Conservation (phyloP, 768 basidiomycete species). For the Leccinum aurantiacum region DNA sequence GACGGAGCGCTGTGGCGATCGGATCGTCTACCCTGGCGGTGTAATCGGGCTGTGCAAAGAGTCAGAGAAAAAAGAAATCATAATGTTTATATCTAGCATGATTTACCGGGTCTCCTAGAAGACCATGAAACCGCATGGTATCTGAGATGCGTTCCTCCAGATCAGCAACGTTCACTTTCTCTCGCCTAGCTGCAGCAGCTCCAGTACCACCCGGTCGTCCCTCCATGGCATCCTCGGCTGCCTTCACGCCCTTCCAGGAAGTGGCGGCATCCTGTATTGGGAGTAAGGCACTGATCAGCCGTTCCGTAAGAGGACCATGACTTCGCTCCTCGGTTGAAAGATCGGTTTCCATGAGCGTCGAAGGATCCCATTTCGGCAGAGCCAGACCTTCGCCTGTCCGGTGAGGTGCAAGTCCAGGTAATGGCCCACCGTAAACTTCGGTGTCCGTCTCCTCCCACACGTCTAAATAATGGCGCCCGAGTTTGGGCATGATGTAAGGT, state of each 20-base stretch:
- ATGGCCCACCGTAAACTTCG: slow-evolving; percentile 42
- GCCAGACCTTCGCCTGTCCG: slow-evolving; percentile 37
- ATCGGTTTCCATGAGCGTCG: slow-evolving; percentile 72
- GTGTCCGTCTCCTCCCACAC: slow-evolving; percentile 93
- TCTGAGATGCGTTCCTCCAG: slow-evolving; percentile 73
- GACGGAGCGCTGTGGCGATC: slow-evolving; percentile 85
- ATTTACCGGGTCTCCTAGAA: slow-evolving; percentile 70
- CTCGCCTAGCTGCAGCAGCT: slow-evolving; percentile 70
- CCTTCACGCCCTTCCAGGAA: slow-evolving; percentile 77
- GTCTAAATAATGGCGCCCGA: slow-evolving; percentile 84
- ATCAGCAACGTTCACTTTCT: slow-evolving; percentile 77
- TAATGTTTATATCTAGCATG: slow-evolving; percentile 10
- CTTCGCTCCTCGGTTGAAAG: slow-evolving; percentile 73
- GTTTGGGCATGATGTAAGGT: slow-evolving; percentile 80
- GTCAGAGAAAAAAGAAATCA: slow-evolving; percentile 22
- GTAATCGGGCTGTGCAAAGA: slow-evolving; percentile 60
- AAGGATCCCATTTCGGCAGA: slow-evolving; percentile 78
- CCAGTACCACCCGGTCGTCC: slow-evolving; percentile 78
- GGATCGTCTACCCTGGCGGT: slow-evolving; percentile 87
- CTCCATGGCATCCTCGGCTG: slow-evolving; percentile 83
- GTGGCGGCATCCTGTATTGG: slow-evolving; percentile 60
- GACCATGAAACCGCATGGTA: slow-evolving; percentile 74
- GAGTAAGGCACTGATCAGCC: slow-evolving; percentile 72
- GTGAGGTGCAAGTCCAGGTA: slow-evolving; percentile 41
- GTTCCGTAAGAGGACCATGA: slow-evolving; percentile 85